Conservation (phyloP, 2,329 filamentous ascomycete genomes). For the Colletotrichum coccodes region DNA sequence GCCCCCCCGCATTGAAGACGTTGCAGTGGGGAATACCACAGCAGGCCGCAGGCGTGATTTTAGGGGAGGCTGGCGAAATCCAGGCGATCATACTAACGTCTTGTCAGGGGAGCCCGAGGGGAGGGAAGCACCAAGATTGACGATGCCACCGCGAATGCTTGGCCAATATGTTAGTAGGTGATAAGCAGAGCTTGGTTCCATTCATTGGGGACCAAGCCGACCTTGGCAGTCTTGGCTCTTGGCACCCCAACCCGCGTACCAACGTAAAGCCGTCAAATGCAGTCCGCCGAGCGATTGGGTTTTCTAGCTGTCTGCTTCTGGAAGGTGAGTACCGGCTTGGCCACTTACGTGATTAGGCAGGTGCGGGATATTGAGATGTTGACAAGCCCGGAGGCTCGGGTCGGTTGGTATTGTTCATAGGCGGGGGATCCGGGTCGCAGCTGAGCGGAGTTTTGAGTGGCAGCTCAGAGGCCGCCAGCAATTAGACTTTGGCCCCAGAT, state of each 20-base stretch:
- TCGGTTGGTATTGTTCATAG: not conserved
- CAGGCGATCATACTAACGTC: not conserved
- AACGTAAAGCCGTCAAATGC: not conserved
- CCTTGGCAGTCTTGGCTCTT: conserved; percentile 21
- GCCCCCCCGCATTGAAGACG: not conserved
- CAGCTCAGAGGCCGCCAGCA: not conserved
- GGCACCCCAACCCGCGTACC: not conserved
- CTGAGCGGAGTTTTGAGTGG: not conserved
- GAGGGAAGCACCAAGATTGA: not conserved
- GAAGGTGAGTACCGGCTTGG: conserved; percentile 1
- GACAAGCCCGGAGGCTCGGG: not conserved
- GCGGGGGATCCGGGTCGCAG: not conserved
- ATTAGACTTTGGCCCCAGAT: not conserved
- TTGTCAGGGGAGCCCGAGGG: not conserved
- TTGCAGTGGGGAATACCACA: conserved; percentile 15
- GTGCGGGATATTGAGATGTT: not conserved
- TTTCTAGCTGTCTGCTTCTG: not conserved
- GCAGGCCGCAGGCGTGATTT: not conserved
- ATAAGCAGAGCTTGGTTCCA: conserved; percentile 19
- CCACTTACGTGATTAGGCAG: not conserved
- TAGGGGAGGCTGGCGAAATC: conserved; percentile 15
- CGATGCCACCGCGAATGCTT: conserved; percentile 8
- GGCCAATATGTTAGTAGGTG: not conserved
- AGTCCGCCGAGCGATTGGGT: not conserved
- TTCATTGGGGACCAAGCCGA: not conserved